Conservation (phyloP, 2,329 filamentous ascomycete genomes). For the Fusarium buxicola region DNA sequence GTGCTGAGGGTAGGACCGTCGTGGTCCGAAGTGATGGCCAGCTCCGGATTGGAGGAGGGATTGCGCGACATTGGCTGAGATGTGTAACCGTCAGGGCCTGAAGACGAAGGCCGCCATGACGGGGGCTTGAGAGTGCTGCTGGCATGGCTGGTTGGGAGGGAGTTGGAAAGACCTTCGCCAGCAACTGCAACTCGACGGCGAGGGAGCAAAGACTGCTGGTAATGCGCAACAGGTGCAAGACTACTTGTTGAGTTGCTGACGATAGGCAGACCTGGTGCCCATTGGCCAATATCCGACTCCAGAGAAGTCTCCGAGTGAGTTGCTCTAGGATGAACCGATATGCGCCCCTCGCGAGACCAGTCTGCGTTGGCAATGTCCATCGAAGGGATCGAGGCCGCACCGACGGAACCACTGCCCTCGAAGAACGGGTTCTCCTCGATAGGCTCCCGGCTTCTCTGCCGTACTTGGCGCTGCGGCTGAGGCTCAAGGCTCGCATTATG, state of each 20-base stretch:
- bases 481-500: neutral
- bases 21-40: neutral
- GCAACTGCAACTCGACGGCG: constrained; percentile 23
- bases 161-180: constrained; percentile 23
- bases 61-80: constrained; percentile 39
- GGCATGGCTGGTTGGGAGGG: constrained; percentile 30
- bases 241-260: constrained; percentile 30
- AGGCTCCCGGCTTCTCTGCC: constrained; percentile 10
- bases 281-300: constrained; percentile 26
- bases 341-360: constrained; percentile 20
- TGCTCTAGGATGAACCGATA: neutral
- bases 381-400: constrained; percentile 16
- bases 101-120: constrained; percentile 19
- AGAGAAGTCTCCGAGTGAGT: constrained; percentile 30
- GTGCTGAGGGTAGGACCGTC: constrained; percentile 5
- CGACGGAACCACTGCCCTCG: constrained; percentile 21
- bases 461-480: neutral
- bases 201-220: constrained; percentile 1
- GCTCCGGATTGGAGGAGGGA: constrained; percentile 29
- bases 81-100: constrained; percentile 29
- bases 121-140: constrained; percentile 31
- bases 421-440: constrained; percentile 34
- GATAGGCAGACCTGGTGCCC: constrained; percentile 31
- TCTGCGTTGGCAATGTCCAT: constrained; percentile 23
- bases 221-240: constrained; percentile 6